phyloP scores from a whole-genome alignment of 2,329 filamentous ascomycete species.

The Diaporthe eres region DNA sequence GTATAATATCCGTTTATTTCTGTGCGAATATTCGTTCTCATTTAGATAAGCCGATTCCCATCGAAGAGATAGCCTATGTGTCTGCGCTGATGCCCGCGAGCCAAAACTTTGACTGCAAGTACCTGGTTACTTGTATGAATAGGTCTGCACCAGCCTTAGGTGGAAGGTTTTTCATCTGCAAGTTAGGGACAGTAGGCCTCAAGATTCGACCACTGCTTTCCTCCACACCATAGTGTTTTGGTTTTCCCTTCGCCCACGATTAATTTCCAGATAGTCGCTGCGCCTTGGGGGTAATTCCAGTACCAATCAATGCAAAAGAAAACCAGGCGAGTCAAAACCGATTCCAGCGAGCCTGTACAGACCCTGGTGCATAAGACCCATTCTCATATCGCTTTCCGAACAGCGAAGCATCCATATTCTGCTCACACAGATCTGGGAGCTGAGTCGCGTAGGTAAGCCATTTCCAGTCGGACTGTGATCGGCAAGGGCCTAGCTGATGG shows the following conservation, averaged over 20 bases:
- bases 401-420: background rate
- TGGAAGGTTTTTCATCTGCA: background rate
- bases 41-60: no score
- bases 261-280: background rate
- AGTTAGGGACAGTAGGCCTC: background rate
- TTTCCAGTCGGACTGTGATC: background rate
- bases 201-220: background rate
- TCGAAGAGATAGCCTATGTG: no score
- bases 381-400: background rate
- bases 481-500: slow-evolving; percentile 17
- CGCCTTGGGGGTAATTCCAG: background rate
- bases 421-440: background rate
- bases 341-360: slow-evolving; percentile 2
- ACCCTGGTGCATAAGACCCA: background rate
- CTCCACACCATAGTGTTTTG: background rate
- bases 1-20: no score
- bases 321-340: background rate
- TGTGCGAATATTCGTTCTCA: no score
- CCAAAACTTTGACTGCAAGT: no score
- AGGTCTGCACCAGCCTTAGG: no score
- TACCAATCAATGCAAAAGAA: background rate
- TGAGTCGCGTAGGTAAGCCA: slow-evolving; percentile 15
- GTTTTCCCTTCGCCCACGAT: background rate
- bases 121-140: no score
- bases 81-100: no score